Evolutionary conservation across 345 rosid genomes (phyloP), one percentile per base, ranked within the genome.

Genomic region (Dipteronia dyeriana): DNA sequence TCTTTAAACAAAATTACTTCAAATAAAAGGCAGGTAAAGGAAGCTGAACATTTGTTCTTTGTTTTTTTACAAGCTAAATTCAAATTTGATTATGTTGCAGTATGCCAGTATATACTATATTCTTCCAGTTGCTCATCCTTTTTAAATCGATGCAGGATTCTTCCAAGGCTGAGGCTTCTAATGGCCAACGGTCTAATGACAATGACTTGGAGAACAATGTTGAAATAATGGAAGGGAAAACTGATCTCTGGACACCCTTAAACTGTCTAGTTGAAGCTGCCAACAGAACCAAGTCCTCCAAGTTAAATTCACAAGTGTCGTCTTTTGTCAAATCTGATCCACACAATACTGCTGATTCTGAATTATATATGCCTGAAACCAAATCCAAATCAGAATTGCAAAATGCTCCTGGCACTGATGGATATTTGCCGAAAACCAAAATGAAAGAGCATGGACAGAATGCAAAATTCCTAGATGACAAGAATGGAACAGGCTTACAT

Each of bases 191-290:
- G 69, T 71, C 74, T 61, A 67, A 79, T 31, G 79, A 80, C 25
- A 77, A 70, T 13, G 82, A 79, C 67, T 63, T 29, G 22, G 82
- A 87, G 74, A 79, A 81, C 47, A 79, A 81, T 76, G 79, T 51
- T 77, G 85, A 89, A 79, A 65, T 79, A 45, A 78, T 70, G 54
- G 92, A 87, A 77, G 86, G 84, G 68, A 91, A 90, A 76, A 78
- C 80, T 41, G 92, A 91, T 82, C 78, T 84, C 20, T 90, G 94
- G 94, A 91, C 90, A 29, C 89, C 97, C 4, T 89, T 91, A 68
- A 88, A 87, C 82, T 86, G 91, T 85, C 92, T 90, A 66, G 91
- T 90, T 79, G 97, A 91, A 83, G 97, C 92, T 70, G 91, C 92
- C 56, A 91, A 91, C 82, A 87, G 90, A 78, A 88, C 91, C 79